Conservation (phyloP, 164 flowering plant genomes). For the Buxus sempervirens region DNA sequence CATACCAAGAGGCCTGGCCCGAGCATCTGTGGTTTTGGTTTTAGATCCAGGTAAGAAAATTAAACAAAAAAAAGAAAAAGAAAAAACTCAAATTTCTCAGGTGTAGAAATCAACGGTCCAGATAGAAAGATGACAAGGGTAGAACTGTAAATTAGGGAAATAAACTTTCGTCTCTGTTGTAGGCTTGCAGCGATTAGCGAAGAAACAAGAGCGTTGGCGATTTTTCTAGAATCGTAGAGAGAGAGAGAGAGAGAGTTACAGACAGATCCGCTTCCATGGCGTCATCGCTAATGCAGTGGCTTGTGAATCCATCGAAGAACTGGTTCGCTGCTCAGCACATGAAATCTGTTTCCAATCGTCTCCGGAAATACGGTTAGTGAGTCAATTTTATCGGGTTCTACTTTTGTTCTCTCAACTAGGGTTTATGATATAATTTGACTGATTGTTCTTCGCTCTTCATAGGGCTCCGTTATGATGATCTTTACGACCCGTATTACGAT, state of each 20-base stretch:
- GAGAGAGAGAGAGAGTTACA: constrained; percentile 9
- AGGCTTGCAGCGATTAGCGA: too few relatives aligned
- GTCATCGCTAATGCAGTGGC: constrained; percentile 39
- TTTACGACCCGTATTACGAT: constrained; percentile 74
- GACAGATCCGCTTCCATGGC: constrained; percentile 30
- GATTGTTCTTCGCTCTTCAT: background rate
- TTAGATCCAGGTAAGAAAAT: too few relatives aligned
- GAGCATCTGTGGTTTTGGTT: too few relatives aligned
- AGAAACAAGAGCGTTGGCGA: background rate
- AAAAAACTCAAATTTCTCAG: too few relatives aligned
- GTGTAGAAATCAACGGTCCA: too few relatives aligned
- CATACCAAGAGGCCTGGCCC: too few relatives aligned
- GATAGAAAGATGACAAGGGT: too few relatives aligned
- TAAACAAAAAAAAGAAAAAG: too few relatives aligned
- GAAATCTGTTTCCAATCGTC: constrained; percentile 65
- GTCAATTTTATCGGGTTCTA: background rate
- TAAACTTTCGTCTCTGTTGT: too few relatives aligned
- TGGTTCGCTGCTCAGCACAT: constrained; percentile 64
- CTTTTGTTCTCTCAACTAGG: background rate
- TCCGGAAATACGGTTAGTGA: constrained; percentile 60
- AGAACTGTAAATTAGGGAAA: too few relatives aligned
- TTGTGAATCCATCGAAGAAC: constrained; percentile 62
- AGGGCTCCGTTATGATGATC: constrained; percentile 90
- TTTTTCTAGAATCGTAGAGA: background rate
- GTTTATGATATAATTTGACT: constrained; percentile 2